phyloP scores from a whole-genome alignment of 441 rosid genomes.

The Jatropha multifida region DNA sequence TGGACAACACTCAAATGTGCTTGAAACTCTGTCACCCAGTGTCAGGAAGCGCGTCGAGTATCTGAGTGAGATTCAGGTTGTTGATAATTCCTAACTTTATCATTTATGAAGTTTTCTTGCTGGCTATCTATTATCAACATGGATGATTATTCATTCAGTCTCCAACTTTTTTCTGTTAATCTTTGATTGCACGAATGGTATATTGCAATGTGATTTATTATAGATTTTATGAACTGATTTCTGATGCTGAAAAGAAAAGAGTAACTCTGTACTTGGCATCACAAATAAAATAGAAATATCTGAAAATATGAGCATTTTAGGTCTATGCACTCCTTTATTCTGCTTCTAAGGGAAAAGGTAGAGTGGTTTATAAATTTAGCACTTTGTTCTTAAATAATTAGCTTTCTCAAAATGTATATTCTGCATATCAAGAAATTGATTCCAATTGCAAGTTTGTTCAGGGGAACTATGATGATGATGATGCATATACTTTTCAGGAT shows the following conservation, averaged over 20 bases:
- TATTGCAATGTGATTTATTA: not conserved
- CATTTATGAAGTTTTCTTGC: not conserved
- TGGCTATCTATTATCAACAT: not conserved
- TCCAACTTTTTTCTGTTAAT: not conserved
- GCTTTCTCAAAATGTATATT: not conserved
- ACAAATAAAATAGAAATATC: not conserved
- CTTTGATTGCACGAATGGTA: not conserved
- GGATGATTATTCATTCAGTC: not conserved
- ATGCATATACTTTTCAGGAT: not conserved
- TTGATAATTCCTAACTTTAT: not conserved
- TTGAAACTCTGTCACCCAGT: constrained; percentile 47
- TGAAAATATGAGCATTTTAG: not conserved
- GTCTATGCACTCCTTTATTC: not conserved
- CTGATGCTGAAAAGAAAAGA: not conserved
- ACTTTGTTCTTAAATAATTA: not conserved
- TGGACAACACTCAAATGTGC: constrained; percentile 62
- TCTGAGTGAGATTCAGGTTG: constrained; percentile 71
- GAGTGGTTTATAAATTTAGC: not conserved
- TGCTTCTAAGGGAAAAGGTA: not conserved
- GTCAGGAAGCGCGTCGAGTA: constrained; percentile 70
- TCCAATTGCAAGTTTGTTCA: not conserved
- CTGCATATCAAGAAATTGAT: not conserved
- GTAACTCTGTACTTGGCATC: not conserved
- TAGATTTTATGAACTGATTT: not conserved
- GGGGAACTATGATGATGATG: not conserved